Evolutionary conservation across 2,329 filamentous ascomycete species (phyloP), one percentile per base, ranked within the genome.

Genomic region (Trichophyton mentagrophytes): DNA sequence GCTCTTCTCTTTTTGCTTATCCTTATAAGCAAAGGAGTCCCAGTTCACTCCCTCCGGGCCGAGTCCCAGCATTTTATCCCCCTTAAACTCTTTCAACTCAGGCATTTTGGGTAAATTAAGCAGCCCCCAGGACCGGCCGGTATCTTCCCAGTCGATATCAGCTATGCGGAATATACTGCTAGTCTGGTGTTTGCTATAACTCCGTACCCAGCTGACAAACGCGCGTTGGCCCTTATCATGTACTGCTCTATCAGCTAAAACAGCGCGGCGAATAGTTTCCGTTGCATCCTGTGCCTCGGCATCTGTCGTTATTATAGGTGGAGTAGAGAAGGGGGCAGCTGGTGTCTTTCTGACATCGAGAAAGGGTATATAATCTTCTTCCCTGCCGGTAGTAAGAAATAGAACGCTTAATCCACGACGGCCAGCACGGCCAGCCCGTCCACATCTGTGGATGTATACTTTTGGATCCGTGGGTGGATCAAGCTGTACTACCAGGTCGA

Each of bases 81-180:
- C 86, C 11, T 84, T 80, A 78, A 88, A 92, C 0, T 79, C 82
- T 67, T 85, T 87, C 59, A 89, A 76, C 72, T 99, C 93, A 0
- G 93, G 92, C 93, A 99, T 99, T 70, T 88, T 90, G 3, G 93
- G 93, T 65, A 97, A 80, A 58, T 85, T 85, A 1, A 96, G 78
- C 0, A 99, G 79, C 1, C 89, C 93, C 89, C 92, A 99, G 0
- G 87, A 88, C 60, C 84, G 79, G 0, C 85, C 92, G 0, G 93
- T 79, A 59, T 90, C 87, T 3, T 81, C 76, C 93, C 93, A 99
- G 71, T 96, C 86, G 15, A 96, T 79, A 68, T 95, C 90, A 2
- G 80, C 73, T 1, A 90, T 78, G 9, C 88, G 84, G 78, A 99
- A 99, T 66, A 99, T 97, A 68, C 90, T 95, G 62, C 84, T 86